phyloP scores from a whole-genome alignment of 2,329 filamentous ascomycete species.

The Aureobasidium sp. region DNA sequence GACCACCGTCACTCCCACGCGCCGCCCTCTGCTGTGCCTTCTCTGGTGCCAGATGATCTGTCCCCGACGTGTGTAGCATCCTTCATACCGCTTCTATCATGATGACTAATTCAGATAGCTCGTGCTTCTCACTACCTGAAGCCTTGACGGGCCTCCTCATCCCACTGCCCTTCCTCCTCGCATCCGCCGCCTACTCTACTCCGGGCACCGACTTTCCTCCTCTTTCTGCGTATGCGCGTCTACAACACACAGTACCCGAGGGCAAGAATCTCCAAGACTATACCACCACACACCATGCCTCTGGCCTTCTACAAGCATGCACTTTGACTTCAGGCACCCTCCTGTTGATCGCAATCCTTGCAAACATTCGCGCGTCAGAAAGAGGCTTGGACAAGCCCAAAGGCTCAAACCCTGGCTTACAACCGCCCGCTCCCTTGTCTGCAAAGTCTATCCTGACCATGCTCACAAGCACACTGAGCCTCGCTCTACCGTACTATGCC shows the following conservation, averaged over 20 bases:
- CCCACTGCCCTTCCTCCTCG: constrained; percentile 43
- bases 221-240: constrained; percentile 26
- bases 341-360: constrained; percentile 37
- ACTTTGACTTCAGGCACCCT: constrained; percentile 42
- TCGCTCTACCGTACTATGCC: constrained; percentile 49
- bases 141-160: constrained; percentile 45
- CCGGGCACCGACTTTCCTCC: constrained; percentile 23
- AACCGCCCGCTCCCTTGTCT: background rate
- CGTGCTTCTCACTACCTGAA: constrained; percentile 37
- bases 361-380: constrained; percentile 28
- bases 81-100: background rate
- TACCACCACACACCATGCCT: constrained; percentile 12
- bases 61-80: background rate
- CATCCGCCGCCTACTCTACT: constrained; percentile 40
- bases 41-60: background rate
- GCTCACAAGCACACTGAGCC: constrained; percentile 19
- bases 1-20: constrained; percentile 5
- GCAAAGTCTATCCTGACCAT: background rate
- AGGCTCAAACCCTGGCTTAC: constrained; percentile 20
- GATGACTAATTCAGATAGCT: background rate
- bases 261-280: constrained; percentile 18
- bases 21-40: background rate
- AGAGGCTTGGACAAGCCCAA: constrained; percentile 28
- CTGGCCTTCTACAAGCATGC: constrained; percentile 38
- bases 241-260: constrained; percentile 25